These are phyloP conservation scores for Rhododendron vialii DNA, from an alignment of 148 eudicot species.

Conservation along the genomic window DNA sequence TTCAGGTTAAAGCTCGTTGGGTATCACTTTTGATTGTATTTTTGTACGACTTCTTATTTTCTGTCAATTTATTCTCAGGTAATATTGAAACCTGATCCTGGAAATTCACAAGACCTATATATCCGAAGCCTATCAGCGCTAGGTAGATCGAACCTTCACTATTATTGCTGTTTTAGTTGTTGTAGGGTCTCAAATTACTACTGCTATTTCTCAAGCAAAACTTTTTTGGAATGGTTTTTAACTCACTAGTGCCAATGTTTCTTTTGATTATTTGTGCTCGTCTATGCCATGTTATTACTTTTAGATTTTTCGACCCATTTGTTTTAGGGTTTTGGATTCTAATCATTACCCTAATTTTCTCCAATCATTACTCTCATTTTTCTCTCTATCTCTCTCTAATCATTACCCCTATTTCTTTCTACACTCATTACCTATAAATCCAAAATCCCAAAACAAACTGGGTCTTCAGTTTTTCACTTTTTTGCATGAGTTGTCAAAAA, in stretches of 20 bases:
- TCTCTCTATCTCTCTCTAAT: too few species aligned
- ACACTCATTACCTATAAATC: too few species aligned
- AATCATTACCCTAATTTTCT: too few species aligned
- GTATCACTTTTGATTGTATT: constrained; percentile 12
- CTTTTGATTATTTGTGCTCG: not conserved
- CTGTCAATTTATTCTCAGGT: constrained; percentile 49
- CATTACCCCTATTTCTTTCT: too few species aligned
- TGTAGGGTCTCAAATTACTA: not conserved
- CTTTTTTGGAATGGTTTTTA: not conserved
- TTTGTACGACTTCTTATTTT: not conserved
- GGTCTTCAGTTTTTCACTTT: not conserved
- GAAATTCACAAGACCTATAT: constrained; percentile 96
- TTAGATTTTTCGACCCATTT: not conserved
- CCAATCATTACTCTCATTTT: too few species aligned
- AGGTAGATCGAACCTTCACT: constrained; percentile 39
- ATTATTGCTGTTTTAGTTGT: not conserved
- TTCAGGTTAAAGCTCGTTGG: constrained; percentile 56
- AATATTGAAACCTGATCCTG: constrained; percentile 98
- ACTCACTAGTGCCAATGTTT: not conserved
- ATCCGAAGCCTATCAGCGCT: constrained; percentile 86
- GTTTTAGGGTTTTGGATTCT: too few species aligned
- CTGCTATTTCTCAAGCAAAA: not conserved
- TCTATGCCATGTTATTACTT: not conserved
- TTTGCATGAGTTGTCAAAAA: not conserved
- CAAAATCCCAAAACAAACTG: too few species aligned